These are phyloP conservation scores for Mycena rebaudengoi DNA, from an alignment of 768 basidiomycete genomes.

Conservation along the genomic window DNA sequence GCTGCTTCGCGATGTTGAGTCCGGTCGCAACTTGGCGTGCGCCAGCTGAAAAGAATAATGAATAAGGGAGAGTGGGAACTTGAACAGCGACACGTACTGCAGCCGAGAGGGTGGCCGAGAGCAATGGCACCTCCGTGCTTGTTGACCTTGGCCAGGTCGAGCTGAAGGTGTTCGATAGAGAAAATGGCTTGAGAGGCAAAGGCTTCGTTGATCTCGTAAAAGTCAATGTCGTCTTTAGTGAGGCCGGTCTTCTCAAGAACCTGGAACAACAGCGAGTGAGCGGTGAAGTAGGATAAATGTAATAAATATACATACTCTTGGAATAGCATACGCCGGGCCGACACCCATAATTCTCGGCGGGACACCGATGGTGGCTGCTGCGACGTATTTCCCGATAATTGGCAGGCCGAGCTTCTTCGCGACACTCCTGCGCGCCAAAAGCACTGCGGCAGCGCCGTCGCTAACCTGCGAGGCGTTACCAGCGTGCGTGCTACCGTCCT, in stretches of 20 bases:
- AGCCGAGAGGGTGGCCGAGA: constrained; percentile 88
- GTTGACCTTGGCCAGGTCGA: constrained; percentile 85
- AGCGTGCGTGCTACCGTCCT: constrained; percentile 81
- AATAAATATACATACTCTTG: constrained; percentile 51
- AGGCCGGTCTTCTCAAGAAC: constrained; percentile 74
- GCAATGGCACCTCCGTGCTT: constrained; percentile 90
- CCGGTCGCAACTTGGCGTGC: constrained; percentile 90
- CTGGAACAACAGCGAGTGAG: constrained; percentile 19
- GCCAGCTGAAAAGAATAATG: constrained; percentile 59
- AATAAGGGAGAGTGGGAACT: constrained; percentile 6
- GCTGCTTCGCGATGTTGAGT: constrained; percentile 81
- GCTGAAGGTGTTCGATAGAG: constrained; percentile 70
- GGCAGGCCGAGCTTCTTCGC: constrained; percentile 88
- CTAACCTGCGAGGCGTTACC: constrained; percentile 92
- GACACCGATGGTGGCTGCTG: constrained; percentile 76
- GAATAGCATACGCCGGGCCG: constrained; percentile 90
- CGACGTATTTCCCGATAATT: constrained; percentile 86
- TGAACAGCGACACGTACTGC: constrained; percentile 59
- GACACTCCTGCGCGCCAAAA: constrained; percentile 80
- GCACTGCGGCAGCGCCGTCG: constrained; percentile 91
- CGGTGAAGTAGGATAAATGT: neutral
- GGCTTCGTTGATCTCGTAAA: constrained; percentile 93
- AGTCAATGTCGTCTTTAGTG: constrained; percentile 77
- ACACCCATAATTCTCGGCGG: constrained; percentile 92
- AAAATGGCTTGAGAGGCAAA: constrained; percentile 88